Evolutionary conservation across 352 stramenopile genomes (phyloP).

Genomic region (Phytopythium chamaehyphon): DNA sequence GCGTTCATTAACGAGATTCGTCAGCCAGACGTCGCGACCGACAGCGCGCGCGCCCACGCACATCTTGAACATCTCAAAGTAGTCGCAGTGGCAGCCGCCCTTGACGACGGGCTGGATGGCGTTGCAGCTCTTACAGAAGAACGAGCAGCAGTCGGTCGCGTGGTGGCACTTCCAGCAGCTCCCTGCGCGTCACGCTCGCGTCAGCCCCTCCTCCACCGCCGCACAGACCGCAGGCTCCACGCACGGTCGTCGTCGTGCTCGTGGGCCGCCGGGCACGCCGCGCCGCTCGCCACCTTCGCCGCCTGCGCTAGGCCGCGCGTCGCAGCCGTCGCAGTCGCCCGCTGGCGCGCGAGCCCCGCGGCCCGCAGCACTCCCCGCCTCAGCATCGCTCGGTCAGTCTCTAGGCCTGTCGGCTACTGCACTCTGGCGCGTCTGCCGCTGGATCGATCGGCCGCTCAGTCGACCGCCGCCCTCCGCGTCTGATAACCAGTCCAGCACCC

Average conservation of each 20-base stretch:
- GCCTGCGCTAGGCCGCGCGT: conserved; percentile 3
- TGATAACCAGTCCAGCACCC: too few relatives aligned
- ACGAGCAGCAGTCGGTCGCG: conserved; percentile 73
- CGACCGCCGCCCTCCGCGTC: too few relatives aligned
- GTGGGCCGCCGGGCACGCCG: conserved; percentile 2
- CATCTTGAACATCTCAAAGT: conserved; percentile 87
- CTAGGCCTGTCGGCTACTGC: not conserved
- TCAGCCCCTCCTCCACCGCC: not conserved
- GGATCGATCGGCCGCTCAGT: too few relatives aligned
- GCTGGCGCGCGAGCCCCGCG: conserved; percentile 1
- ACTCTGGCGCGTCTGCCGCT: too few relatives aligned
- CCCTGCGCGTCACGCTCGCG: conserved; percentile 7
- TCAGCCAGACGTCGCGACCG: conserved; percentile 8
- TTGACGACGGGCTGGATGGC: conserved; percentile 75
- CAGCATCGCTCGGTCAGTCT: conserved; percentile 13
- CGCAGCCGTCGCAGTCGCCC: too few relatives aligned
- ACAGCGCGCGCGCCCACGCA: conserved; percentile 18
- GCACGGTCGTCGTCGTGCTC: conserved; percentile 1
- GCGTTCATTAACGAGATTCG: not conserved
- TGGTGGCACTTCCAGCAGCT: conserved; percentile 85
- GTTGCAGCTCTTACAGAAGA: conserved; percentile 80
- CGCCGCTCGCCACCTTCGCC: not conserved
- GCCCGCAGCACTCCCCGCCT: conserved; percentile 21
- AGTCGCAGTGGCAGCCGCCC: conserved; percentile 62
- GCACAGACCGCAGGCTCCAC: not conserved